Percentiles rank a stretch among this genome's conserved stretches.
These are phyloP conservation scores for Boletus sp. DNA, from an alignment of 768 basidiomycete species.

Conservation along the genomic window DNA sequence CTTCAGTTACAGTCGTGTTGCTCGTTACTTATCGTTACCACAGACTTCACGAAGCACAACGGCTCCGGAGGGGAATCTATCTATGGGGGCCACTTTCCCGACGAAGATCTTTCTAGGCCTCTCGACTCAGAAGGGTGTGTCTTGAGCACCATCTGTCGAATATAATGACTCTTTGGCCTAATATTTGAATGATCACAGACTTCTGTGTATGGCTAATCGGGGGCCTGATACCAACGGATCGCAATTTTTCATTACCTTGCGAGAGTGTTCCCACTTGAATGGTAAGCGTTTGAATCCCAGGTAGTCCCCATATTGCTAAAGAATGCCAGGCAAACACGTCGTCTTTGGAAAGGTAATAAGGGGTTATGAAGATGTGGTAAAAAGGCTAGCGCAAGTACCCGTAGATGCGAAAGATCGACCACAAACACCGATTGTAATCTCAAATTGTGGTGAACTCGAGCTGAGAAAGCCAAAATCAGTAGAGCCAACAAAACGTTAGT, in stretches of 20 bases:
- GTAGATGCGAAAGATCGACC: conserved; percentile 79
- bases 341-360: conserved; percentile 54
- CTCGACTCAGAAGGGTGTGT: conserved; percentile 63
- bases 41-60: conserved; percentile 77
- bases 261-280: conserved; percentile 69
- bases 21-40: neutral
- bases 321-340: conserved; percentile 52
- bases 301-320: neutral
- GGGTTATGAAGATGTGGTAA: conserved; percentile 58
- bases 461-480: conserved; percentile 39
- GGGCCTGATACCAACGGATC: conserved; percentile 82
- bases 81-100: conserved; percentile 69
- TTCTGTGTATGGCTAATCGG: conserved; percentile 89
- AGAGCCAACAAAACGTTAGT: conserved; percentile 16
- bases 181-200: conserved; percentile 31
- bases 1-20: neutral
- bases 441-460: conserved; percentile 84
- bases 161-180: neutral
- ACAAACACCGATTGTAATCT: conserved; percentile 58
- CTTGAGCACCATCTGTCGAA: neutral
- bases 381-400: conserved; percentile 57
- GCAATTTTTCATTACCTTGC: conserved; percentile 83
- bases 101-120: conserved; percentile 67
- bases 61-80: conserved; percentile 82
- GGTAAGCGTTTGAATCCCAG: conserved; percentile 40